Evolutionary conservation across 805 yeast species (phyloP).

Genomic region (Isabelozyma pseudorhagii): DNA sequence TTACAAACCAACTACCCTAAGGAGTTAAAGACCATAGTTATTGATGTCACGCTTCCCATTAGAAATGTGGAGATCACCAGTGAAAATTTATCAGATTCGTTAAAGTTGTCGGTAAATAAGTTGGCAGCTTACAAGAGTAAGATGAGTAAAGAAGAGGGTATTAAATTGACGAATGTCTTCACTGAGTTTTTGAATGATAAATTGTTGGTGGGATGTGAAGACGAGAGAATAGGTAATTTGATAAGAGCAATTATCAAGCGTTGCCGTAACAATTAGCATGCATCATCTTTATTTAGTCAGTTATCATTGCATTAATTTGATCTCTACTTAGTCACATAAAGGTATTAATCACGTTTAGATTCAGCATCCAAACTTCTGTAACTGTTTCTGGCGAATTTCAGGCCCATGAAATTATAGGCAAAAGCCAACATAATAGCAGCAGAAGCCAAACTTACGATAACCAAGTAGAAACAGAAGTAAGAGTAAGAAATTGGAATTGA

Average conservation of each 20-base stretch:
- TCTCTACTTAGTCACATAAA: too few species aligned
- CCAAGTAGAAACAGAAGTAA: conserved; percentile 16
- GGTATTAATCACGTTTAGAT: conserved; percentile 1
- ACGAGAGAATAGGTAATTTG: conserved; percentile 26
- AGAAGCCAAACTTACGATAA: conserved; percentile 17
- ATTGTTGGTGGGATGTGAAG: conserved; percentile 18
- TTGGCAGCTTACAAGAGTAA: conserved; percentile 59
- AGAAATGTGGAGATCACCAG: conserved; percentile 45
- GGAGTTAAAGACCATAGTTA: conserved; percentile 38
- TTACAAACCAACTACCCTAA: conserved; percentile 42
- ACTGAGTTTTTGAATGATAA: conserved; percentile 21
- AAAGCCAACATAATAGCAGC: conserved; percentile 20
- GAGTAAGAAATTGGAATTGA: conserved; percentile 25
- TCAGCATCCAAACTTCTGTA: conserved; percentile 23
- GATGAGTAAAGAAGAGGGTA: conserved; percentile 27
- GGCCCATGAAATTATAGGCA: conserved; percentile 19
- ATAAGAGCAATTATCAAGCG: conserved; percentile 40
- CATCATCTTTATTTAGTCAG: conserved; percentile 8
- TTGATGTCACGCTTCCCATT: conserved; percentile 66
- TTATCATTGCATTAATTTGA: too few species aligned
- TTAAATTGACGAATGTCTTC: conserved; percentile 27
- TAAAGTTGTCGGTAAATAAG: conserved; percentile 70
- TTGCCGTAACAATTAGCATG: conserved; percentile 15
- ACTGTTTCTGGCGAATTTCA: conserved; percentile 11
- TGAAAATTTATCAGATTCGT: conserved; percentile 49